Evolutionary conservation across 2,329 filamentous ascomycete species (phyloP), one percentile per base, ranked within the genome.

Genomic region (Apiospora malaysiana): DNA sequence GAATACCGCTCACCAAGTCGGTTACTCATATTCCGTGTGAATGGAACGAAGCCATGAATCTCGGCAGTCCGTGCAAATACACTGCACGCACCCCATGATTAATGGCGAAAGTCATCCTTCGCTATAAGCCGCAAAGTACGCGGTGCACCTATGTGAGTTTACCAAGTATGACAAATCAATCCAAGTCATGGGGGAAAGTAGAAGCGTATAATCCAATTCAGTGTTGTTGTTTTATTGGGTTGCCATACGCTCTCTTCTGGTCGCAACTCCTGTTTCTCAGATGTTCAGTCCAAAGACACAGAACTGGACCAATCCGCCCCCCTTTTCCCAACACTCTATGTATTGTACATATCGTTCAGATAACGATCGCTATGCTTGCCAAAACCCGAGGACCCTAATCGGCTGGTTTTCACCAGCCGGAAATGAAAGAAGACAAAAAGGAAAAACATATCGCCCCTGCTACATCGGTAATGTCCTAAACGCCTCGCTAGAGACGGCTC

Each of bases 351-450:
- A 63, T 63, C 32, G 56, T 63, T 2, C 8, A 63, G 12, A n/a
- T 40, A n/a, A 63, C 56, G 56, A 63, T n/a, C 56, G 56, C 56
- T 37, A 63, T 40, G 56, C 56, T 6, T 40, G 21, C 27, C 56
- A 16, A 63, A 63, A 63, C 0, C 7, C 27, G 56, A 40, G 21
- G 6, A 63, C 56, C 56, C 56, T 63, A 63, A 40, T n/a, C 27
- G 32, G 9, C 32, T 37, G 32, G 18, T 4, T 32, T 2, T 14
- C 9, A 12, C 9, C 56, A 63, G 21, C 56, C 32, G 56, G 18
- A 16, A 27, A 56, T 27, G 25, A 27, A 56, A 16, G 23, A n/a
- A 12, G 56, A 63, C 37, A 37, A n/a, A 63, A 63, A 32, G 40
- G 40, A 23, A 63, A 27, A 63, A 14, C 10, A 10, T 6, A 59